Evolutionary conservation across 1,284 basidiomycete genomes (phyloP).

Genomic region (Mycena sp.): DNA sequence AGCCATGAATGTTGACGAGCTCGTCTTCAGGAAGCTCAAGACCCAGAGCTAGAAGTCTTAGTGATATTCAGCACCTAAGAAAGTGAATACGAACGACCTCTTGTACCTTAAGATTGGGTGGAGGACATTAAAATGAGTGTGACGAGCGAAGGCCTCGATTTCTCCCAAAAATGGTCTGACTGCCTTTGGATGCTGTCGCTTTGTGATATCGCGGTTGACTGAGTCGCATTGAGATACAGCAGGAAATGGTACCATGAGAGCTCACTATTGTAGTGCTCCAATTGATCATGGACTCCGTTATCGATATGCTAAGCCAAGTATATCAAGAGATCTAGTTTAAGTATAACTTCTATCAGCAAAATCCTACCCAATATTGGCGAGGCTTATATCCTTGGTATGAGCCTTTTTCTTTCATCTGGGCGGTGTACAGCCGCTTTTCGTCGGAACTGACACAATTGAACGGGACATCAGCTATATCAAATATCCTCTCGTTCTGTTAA

Average conservation of each 20-base stretch:
- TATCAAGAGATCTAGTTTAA: background rate
- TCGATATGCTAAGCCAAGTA: conserved; percentile 55
- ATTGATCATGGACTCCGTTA: conserved; percentile 65
- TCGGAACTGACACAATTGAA: conserved; percentile 61
- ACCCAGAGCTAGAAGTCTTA: conserved; percentile 62
- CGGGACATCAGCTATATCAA: conserved; percentile 71
- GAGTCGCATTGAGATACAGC: conserved; percentile 27
- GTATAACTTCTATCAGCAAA: background rate
- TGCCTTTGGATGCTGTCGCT: conserved; percentile 54
- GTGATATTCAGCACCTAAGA: background rate
- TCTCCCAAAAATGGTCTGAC: conserved; percentile 68
- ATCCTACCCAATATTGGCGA: conserved; percentile 61
- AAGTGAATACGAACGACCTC: background rate
- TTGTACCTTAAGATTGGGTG: conserved; percentile 58
- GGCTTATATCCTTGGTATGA: conserved; percentile 71
- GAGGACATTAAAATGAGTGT: conserved; percentile 61
- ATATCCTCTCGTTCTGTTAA: conserved; percentile 58
- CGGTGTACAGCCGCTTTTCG: conserved; percentile 63
- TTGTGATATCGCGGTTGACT: conserved; percentile 48
- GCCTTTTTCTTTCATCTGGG: conserved; percentile 56
- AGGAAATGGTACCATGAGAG: background rate
- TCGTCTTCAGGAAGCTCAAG: conserved; percentile 71
- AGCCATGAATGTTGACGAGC: conserved; percentile 63
- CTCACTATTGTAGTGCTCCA: conserved; percentile 60
- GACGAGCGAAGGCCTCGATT: conserved; percentile 61